A percentile compares a stretch with the other conserved stretches of the same genome.
Conservation (phyloP, 176 grass and related monocot genomes). For the Miscanthus lutarioriparius region DNA sequence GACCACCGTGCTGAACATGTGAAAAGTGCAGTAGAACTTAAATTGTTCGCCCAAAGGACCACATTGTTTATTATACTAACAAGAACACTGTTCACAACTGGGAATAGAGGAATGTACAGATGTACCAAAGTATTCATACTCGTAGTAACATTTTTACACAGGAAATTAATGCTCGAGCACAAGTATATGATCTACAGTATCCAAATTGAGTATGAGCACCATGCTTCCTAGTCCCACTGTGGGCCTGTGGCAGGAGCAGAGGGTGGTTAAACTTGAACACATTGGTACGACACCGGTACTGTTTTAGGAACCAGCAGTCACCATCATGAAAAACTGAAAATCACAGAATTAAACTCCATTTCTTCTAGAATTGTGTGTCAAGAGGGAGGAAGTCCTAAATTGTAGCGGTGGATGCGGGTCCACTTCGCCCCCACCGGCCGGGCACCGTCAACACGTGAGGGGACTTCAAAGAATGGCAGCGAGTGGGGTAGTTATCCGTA, state of each 20-base stretch:
- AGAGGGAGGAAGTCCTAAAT: neutral
- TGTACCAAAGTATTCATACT: neutral
- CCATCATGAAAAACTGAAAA: neutral
- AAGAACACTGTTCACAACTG: neutral
- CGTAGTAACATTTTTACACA: neutral
- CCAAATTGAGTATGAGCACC: neutral
- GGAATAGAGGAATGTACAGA: neutral
- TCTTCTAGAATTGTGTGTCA: neutral
- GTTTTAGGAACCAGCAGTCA: neutral
- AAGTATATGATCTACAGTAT: neutral
- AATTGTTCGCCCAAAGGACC: neutral
- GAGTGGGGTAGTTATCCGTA: constrained; percentile 27
- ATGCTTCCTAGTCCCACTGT: neutral
- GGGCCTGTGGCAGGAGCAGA: neutral
- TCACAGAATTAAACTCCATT: neutral
- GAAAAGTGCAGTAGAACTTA: neutral
- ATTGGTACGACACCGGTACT: neutral
- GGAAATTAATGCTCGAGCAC: neutral
- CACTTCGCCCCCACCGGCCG: neutral
- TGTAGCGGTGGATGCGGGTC: neutral
- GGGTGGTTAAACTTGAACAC: neutral
- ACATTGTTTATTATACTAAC: neutral
- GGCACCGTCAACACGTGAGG: neutral
- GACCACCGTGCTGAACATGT: neutral
- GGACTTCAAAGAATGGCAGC: neutral